Percentiles rank a stretch among this genome's conserved stretches.
Conservation (phyloP, 306 rosid genomes). For the Trifolium subterraneum region DNA sequence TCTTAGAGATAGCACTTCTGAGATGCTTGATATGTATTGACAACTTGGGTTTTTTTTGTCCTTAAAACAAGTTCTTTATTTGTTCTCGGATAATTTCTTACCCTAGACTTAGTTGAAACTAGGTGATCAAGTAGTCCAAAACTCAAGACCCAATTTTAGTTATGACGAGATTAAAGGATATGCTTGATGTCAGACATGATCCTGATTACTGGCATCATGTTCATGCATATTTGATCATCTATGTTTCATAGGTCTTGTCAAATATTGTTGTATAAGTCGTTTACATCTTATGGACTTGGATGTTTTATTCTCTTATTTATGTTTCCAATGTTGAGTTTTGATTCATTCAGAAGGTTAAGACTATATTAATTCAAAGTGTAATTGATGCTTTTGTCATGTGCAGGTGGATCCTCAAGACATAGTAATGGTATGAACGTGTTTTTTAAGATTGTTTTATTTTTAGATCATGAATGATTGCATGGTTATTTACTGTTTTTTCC, state of each 20-base stretch:
- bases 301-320: conserved; percentile 3
- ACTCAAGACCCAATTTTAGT: conserved; percentile 1
- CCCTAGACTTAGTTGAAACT: conserved; percentile 8
- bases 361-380: conserved; percentile 23
- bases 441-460: conserved; percentile 30
- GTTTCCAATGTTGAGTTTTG: conserved; percentile 13
- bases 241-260: conserved; percentile 1
- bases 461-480: conserved; percentile 26
- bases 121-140: conserved; percentile 3
- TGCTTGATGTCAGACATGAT: neutral
- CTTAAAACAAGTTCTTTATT: neutral
- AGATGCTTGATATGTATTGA: neutral
- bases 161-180: conserved; percentile 18
- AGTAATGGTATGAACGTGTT: conserved; percentile 75
- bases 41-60: conserved; percentile 1
- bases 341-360: conserved; percentile 29
- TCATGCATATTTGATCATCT: neutral
- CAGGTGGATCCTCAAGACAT: conserved; percentile 99
- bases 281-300: conserved; percentile 15
- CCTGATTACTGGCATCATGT: neutral
- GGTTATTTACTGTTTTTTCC: conserved; percentile 32
- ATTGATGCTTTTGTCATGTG: conserved; percentile 45
- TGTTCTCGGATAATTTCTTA: conserved; percentile 2
- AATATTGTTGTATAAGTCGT: neutral
- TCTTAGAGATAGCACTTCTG: neutral